Conservation (phyloP, 352 stramenopile species). For the Aphanomyces stellatus region DNA sequence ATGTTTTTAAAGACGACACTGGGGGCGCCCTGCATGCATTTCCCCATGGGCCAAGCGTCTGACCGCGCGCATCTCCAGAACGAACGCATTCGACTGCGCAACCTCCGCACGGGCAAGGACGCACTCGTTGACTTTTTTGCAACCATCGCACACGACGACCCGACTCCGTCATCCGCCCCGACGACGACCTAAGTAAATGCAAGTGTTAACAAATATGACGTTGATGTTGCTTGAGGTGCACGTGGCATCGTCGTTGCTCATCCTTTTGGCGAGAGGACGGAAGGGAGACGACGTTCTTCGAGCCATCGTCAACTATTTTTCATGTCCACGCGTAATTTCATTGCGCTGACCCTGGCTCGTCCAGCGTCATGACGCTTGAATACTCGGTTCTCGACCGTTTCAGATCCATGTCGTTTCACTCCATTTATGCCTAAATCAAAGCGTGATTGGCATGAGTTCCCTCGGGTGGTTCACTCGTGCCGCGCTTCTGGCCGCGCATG, state of each 20-base stretch:
- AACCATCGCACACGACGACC: neutral
- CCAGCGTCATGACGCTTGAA: no score
- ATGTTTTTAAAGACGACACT: slow-evolving; percentile 19
- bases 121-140: slow-evolving; percentile 20
- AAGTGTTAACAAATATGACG: no score
- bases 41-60: slow-evolving; percentile 21
- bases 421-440: neutral
- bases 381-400: no score
- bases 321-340: no score
- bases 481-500: neutral
- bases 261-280: no score
- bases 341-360: no score
- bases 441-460: neutral
- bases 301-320: no score
- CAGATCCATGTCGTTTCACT: neutral
- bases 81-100: slow-evolving; percentile 20
- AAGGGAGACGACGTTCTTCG: no score
- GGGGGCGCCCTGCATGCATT: slow-evolving; percentile 20
- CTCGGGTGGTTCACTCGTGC: no score
- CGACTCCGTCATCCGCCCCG: neutral
- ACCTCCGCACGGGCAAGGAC: slow-evolving; percentile 20
- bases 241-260: no score
- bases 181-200: no score
- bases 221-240: no score
- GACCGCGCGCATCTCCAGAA: slow-evolving; percentile 23